These are phyloP conservation scores for Maudiozyma saulgeensis DNA, from an alignment of 805 yeast genomes.

Conservation along the genomic window DNA sequence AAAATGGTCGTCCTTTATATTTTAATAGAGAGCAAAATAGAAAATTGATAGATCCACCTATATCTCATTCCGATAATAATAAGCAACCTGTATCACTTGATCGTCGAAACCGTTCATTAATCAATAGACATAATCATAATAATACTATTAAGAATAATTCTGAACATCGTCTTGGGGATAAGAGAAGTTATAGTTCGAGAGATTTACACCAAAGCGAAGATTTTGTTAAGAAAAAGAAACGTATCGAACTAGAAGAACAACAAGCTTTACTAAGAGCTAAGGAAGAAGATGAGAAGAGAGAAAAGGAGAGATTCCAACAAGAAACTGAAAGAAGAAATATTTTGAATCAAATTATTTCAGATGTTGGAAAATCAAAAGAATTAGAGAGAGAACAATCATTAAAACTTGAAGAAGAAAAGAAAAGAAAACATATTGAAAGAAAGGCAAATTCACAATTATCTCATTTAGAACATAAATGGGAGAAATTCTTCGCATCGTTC, in stretches of 20 bases:
- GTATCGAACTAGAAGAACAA: conserved; percentile 19
- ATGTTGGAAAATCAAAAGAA: conserved; percentile 21
- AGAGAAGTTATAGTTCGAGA: not conserved
- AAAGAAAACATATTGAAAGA: conserved; percentile 14
- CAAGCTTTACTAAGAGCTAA: conserved; percentile 15
- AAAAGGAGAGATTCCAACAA: conserved; percentile 17
- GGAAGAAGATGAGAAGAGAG: conserved; percentile 16
- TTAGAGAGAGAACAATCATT: conserved; percentile 12
- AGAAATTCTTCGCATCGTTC: conserved; percentile 48
- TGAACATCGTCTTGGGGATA: not conserved
- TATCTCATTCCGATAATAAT: not conserved
- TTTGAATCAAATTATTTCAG: conserved; percentile 10
- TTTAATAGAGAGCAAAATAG: conserved; percentile 25
- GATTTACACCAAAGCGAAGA: conserved; percentile 16
- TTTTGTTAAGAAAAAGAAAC: conserved; percentile 25
- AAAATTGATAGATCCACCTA: conserved; percentile 26
- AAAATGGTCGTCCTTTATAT: conserved; percentile 28
- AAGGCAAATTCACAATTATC: conserved; percentile 9
- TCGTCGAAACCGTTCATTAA: not conserved
- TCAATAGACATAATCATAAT: not conserved
- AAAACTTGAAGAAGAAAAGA: conserved; percentile 16
- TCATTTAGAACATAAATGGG: conserved; percentile 29
- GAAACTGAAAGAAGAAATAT: conserved; percentile 21
- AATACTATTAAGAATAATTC: not conserved
- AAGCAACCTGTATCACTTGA: not conserved